phyloP scores from a whole-genome alignment of 805 yeast species.

The Ogataea parapolymorpha region DNA sequence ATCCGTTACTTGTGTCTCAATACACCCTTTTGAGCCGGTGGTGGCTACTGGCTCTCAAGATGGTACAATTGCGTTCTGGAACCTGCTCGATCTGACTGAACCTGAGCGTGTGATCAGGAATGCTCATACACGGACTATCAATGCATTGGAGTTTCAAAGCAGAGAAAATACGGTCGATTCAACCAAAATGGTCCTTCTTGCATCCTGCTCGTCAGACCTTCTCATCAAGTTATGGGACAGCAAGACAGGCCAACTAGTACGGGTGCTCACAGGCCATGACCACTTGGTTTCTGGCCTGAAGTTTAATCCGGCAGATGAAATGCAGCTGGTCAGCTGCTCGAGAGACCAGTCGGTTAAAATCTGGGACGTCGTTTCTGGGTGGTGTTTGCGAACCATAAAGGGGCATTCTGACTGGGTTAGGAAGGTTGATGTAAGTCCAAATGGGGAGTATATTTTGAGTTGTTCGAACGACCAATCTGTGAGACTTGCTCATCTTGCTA shows the following conservation, averaged over 20 bases:
- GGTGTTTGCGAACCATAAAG: slow-evolving; percentile 58
- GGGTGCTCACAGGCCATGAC: slow-evolving; percentile 80
- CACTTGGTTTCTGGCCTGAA: slow-evolving; percentile 71
- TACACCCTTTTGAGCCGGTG: slow-evolving; percentile 74
- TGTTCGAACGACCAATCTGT: slow-evolving; percentile 79
- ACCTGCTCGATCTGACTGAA: slow-evolving; percentile 51
- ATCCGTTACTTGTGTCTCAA: slow-evolving; percentile 56
- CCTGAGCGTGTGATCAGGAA: slow-evolving; percentile 56
- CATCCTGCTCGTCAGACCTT: slow-evolving; percentile 52
- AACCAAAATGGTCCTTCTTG: slow-evolving; percentile 34
- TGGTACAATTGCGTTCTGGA: slow-evolving; percentile 75
- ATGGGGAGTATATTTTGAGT: slow-evolving; percentile 60
- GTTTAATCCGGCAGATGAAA: slow-evolving; percentile 46
- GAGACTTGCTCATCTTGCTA: slow-evolving; percentile 58
- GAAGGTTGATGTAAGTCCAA: slow-evolving; percentile 45
- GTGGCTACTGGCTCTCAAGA: slow-evolving; percentile 66
- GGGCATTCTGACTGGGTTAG: slow-evolving; percentile 93
- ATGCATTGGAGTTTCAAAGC: slow-evolving; percentile 55
- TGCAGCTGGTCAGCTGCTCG: slow-evolving; percentile 55
- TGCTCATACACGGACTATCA: slow-evolving; percentile 76
- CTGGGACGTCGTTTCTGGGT: slow-evolving; percentile 70
- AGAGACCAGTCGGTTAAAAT: slow-evolving; percentile 58
- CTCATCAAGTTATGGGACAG: slow-evolving; percentile 71
- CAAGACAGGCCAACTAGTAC: slow-evolving; percentile 26
- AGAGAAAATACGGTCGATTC: slow-evolving; percentile 29